Conservation (phyloP, 169 alveolate genomes). For the Theileria parva region DNA sequence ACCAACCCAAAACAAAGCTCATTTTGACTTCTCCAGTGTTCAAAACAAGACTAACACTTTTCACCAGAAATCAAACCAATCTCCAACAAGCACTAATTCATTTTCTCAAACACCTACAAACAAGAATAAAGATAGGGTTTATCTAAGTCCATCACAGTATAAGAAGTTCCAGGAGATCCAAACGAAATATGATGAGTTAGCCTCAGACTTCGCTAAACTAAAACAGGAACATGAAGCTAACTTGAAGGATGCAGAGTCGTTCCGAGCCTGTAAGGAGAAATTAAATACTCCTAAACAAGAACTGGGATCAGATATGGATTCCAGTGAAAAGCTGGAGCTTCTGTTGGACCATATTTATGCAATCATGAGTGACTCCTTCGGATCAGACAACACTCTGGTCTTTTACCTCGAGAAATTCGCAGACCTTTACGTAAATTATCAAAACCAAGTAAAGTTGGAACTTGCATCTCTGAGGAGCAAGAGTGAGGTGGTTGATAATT, state of each 20-base stretch:
- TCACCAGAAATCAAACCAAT: background rate
- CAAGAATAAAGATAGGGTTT: background rate
- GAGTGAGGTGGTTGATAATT: constrained; percentile 45
- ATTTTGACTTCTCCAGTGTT: background rate
- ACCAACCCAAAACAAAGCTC: background rate
- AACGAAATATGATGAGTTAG: constrained; percentile 2
- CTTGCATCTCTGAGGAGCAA: constrained; percentile 48
- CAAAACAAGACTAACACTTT: background rate
- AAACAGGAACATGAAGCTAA: constrained; percentile 16
- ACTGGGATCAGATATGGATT: background rate
- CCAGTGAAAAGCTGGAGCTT: constrained; percentile 49
- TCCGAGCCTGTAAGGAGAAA: constrained; percentile 28
- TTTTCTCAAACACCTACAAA: background rate
- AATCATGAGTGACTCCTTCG: constrained; percentile 51
- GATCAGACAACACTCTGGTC: constrained; percentile 60
- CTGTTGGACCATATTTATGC: constrained; percentile 51
- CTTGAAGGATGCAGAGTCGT: constrained; percentile 31
- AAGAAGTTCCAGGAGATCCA: constrained; percentile 6
- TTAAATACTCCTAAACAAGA: constrained; percentile 16
- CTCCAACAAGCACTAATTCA: background rate
- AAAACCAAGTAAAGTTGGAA: constrained; percentile 45
- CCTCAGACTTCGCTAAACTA: constrained; percentile 8
- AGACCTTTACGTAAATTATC: constrained; percentile 52
- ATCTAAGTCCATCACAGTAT: background rate
- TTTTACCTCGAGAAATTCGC: constrained; percentile 59